Percentiles rank a stretch among this genome's conserved stretches.
These are phyloP conservation scores for Dothideomycetidae sp. DNA, from an alignment of 2,329 filamentous ascomycete species.

Conservation along the genomic window DNA sequence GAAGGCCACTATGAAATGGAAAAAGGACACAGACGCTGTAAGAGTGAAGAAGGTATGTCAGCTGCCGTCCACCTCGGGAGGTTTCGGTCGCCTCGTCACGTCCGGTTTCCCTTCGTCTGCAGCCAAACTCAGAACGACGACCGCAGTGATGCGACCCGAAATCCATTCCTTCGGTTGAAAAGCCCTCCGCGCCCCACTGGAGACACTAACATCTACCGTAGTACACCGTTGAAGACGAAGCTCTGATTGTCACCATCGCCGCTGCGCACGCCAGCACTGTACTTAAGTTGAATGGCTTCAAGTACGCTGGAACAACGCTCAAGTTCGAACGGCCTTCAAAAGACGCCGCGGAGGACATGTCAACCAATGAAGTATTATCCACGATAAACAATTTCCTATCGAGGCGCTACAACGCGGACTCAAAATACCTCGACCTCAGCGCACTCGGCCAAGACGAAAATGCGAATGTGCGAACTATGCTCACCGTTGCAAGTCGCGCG, in stretches of 20 bases:
- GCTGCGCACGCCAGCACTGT: constrained; percentile 23
- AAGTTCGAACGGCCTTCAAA: constrained; percentile 21
- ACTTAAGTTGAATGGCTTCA: constrained; percentile 27
- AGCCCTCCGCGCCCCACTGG: constrained; percentile 5
- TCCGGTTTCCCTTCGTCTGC: constrained; percentile 20
- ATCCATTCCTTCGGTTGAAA: constrained; percentile 9
- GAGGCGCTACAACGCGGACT: constrained; percentile 54
- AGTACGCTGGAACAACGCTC: constrained; percentile 27
- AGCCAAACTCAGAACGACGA: constrained; percentile 21
- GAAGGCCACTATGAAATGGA: constrained; percentile 22
- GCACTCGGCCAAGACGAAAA: constrained; percentile 57
- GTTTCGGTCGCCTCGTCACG: constrained; percentile 10
- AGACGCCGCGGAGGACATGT: constrained; percentile 11
- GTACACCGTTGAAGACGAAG: constrained; percentile 23
- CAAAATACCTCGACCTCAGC: constrained; percentile 75
- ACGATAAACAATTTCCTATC: constrained; percentile 58
- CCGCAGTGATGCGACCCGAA: constrained; percentile 14
- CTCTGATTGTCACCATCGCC: constrained; percentile 25
- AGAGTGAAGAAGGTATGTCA: constrained; percentile 26
- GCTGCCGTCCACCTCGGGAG: constrained; percentile 11
- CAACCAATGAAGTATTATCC: constrained; percentile 36
- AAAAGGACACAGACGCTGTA: constrained; percentile 19
- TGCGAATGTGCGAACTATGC: constrained; percentile 61
- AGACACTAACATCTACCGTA: constrained; percentile 17
- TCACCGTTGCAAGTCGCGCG: constrained; percentile 53